These are phyloP conservation scores for Haplosporangium gracile DNA, from an alignment of 192 early-diverging fungal genomes.

Conservation along the genomic window DNA sequence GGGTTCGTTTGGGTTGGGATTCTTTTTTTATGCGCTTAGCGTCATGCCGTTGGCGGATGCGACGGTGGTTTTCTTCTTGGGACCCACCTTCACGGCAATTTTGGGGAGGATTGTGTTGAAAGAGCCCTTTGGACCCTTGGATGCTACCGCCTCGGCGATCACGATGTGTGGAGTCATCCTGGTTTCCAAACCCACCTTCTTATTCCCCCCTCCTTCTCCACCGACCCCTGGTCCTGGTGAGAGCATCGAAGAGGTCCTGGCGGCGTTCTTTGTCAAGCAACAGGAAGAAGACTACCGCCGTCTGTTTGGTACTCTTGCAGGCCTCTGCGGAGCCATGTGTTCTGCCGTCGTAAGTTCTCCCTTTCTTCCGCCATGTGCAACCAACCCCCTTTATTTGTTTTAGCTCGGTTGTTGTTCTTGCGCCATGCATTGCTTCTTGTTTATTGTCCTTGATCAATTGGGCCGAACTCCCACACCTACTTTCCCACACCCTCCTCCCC, in stretches of 20 bases:
- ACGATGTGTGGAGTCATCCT: constrained; percentile 75
- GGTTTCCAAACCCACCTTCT: constrained; percentile 68
- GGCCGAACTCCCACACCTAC: not conserved
- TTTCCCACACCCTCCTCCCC: not conserved
- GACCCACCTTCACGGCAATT: constrained; percentile 82
- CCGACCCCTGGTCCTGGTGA: not conserved
- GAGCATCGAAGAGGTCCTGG: not conserved
- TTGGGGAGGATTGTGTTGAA: constrained; percentile 70
- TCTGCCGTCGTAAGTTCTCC: constrained; percentile 36
- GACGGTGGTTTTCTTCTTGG: constrained; percentile 83
- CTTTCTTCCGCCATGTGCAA: no score
- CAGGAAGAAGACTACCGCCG: constrained; percentile 20
- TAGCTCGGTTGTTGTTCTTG: not conserved
- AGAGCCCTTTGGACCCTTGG: constrained; percentile 73
- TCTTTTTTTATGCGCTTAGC: constrained; percentile 80
- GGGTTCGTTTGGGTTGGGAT: constrained; percentile 74
- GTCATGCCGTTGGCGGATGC: constrained; percentile 80
- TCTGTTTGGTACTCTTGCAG: constrained; percentile 27
- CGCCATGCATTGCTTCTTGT: not conserved
- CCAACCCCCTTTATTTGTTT: not conserved
- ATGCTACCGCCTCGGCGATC: constrained; percentile 63
- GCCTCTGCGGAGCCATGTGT: constrained; percentile 52
- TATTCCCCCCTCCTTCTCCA: constrained; percentile 47
- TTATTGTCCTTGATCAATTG: not conserved
- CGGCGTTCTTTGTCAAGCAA: constrained; percentile 6